phyloP scores from a whole-genome alignment of 2,329 filamentous ascomycete genomes.

The Sarocladium strictum region DNA sequence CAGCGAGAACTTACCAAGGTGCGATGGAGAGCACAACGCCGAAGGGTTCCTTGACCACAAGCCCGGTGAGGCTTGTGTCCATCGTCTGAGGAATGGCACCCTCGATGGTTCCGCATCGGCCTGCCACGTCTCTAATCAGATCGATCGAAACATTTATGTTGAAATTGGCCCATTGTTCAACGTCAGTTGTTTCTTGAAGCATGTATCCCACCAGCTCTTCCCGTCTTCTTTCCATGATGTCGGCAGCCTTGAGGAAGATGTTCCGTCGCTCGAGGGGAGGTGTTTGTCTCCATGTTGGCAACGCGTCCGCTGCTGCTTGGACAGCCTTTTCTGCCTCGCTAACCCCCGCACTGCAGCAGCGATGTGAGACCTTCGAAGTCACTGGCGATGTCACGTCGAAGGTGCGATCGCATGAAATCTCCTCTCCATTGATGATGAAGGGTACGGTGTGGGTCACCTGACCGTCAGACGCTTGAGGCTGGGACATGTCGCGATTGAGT shows the following conservation, averaged over 20 bases:
- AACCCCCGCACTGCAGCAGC: slow-evolving; percentile 51
- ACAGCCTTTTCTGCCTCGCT: slow-evolving; percentile 48
- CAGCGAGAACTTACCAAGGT: slow-evolving; percentile 56
- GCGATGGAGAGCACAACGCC: slow-evolving; percentile 76
- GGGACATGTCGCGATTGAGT: not conserved
- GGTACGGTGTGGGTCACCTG: slow-evolving; percentile 23
- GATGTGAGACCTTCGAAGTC: slow-evolving; percentile 46
- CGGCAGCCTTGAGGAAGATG: slow-evolving; percentile 64
- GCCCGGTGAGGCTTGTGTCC: slow-evolving; percentile 36
- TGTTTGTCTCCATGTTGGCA: slow-evolving; percentile 61
- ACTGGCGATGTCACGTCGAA: slow-evolving; percentile 53
- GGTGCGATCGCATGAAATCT: slow-evolving; percentile 38
- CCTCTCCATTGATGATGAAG: slow-evolving; percentile 37
- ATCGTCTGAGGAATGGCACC: slow-evolving; percentile 26
- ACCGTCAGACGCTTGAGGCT: not conserved
- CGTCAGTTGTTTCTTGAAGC: slow-evolving; percentile 40
- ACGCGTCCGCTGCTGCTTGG: slow-evolving; percentile 56
- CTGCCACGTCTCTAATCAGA: slow-evolving; percentile 37
- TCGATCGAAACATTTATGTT: slow-evolving; percentile 30
- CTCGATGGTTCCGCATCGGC: slow-evolving; percentile 31
- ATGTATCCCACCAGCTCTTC: slow-evolving; percentile 58
- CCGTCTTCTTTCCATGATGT: slow-evolving; percentile 52
- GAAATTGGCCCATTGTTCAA: slow-evolving; percentile 32
- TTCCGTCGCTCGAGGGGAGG: slow-evolving; percentile 57
- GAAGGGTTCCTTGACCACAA: slow-evolving; percentile 70